A percentile compares a stretch with the other conserved stretches of the same genome.
Evolutionary conservation across 768 basidiomycete genomes (phyloP).

Genomic region (Rhizopogon vesiculosus): DNA sequence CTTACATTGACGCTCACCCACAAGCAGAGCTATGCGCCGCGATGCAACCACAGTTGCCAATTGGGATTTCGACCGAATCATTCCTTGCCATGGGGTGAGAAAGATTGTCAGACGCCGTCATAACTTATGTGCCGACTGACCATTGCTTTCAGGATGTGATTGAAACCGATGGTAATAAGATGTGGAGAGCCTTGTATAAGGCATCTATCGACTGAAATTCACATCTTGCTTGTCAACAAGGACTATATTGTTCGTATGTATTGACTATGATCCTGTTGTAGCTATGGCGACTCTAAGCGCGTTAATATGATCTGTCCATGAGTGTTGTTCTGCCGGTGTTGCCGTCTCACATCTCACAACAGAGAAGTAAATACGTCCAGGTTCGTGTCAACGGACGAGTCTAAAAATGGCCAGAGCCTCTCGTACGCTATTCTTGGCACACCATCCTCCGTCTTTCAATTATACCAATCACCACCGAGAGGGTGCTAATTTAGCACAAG

Average conservation of each 20-base stretch:
- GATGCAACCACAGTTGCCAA: constrained; percentile 59
- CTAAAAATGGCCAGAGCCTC: too few relatives aligned
- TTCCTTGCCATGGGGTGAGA: constrained; percentile 64
- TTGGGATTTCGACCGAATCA: constrained; percentile 75
- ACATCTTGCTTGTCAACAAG: background rate
- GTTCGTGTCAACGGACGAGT: too few relatives aligned
- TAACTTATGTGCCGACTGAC: constrained; percentile 1
- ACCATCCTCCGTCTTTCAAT: background rate
- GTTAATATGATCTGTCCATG: background rate
- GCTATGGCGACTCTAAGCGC: background rate
- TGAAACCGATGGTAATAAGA: constrained; percentile 53
- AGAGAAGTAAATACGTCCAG: background rate
- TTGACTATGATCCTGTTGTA: background rate
- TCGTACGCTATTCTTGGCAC: background rate
- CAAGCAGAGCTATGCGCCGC: constrained; percentile 47
- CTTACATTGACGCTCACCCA: background rate
- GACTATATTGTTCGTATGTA: background rate
- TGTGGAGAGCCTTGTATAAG: constrained; percentile 43
- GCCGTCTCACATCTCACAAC: background rate
- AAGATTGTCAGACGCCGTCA: background rate
- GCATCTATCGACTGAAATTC: constrained; percentile 17
- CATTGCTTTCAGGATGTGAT: constrained; percentile 46
- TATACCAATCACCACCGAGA: background rate
- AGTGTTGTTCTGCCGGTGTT: background rate
- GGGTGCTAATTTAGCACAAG: too few relatives aligned